A percentile compares a stretch with the other conserved stretches of the same genome.
Evolutionary conservation across 2,329 filamentous ascomycete species (phyloP).

Genomic region (Neofusicoccum cordaticola): DNA sequence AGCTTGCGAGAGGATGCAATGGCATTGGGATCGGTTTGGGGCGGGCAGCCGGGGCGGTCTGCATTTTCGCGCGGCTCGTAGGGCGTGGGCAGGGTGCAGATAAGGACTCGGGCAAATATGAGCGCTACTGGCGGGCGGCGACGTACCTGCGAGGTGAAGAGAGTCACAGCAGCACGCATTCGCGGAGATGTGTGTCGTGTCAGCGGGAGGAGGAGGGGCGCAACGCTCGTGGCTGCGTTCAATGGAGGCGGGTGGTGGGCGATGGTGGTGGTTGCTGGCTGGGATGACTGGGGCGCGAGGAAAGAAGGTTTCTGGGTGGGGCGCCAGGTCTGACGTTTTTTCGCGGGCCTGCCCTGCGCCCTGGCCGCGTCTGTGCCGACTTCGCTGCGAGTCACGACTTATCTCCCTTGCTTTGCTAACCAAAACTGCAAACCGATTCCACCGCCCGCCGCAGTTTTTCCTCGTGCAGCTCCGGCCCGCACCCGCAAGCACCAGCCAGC

Average conservation of each 20-base stretch:
- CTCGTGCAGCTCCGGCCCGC: too few species aligned
- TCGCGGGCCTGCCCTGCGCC: neutral
- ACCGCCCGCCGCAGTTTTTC: neutral
- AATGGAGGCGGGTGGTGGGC: neutral
- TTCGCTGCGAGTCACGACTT: neutral
- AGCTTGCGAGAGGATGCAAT: conserved; percentile 15
- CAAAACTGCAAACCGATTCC: conserved; percentile 3
- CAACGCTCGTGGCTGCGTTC: conserved; percentile 7
- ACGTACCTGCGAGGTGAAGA: conserved; percentile 55
- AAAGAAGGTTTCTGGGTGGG: neutral
- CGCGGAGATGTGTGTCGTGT: conserved; percentile 11
- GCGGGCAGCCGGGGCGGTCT: neutral
- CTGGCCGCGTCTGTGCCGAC: neutral
- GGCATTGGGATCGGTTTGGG: neutral
- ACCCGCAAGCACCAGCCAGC: too few species aligned
- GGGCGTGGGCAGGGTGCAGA: conserved; percentile 17
- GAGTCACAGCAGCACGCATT: conserved; percentile 51
- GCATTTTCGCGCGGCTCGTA: neutral
- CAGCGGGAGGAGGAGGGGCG: neutral
- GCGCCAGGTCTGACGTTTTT: neutral
- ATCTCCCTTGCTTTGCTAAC: neutral
- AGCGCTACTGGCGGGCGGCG: conserved; percentile 15
- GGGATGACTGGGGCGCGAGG: neutral
- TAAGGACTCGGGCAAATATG: conserved; percentile 5
- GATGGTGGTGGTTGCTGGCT: neutral